phyloP scores from a whole-genome alignment of 805 yeast genomes.

The Metschnikowia cubensis region DNA sequence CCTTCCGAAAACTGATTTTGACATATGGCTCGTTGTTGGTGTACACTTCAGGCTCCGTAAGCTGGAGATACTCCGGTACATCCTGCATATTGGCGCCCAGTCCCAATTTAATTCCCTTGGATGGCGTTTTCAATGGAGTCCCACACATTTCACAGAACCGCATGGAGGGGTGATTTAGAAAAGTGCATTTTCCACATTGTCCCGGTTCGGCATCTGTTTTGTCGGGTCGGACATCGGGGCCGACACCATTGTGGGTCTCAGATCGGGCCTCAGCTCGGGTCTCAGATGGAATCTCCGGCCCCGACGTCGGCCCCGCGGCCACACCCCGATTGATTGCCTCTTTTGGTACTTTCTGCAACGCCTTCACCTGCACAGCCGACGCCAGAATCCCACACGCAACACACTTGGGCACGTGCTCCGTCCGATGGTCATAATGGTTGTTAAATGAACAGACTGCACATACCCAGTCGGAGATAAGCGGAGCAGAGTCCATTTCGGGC shows the following conservation, averaged over 20 bases:
- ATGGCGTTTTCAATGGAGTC: slow-evolving; percentile 22
- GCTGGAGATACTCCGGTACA: slow-evolving; percentile 18
- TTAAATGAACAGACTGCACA: slow-evolving; percentile 87
- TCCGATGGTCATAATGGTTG: slow-evolving; percentile 34
- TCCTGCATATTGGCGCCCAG: neutral
- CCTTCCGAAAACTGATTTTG: slow-evolving; percentile 71
- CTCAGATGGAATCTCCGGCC: no score
- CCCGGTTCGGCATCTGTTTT: slow-evolving; percentile 13
- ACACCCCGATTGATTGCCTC: no score
- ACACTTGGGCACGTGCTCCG: slow-evolving; percentile 26
- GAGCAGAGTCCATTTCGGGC: neutral
- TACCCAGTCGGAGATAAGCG: slow-evolving; percentile 54
- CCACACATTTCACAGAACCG: slow-evolving; percentile 87
- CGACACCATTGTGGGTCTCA: neutral
- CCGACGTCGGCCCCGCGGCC: no score
- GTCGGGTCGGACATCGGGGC: neutral
- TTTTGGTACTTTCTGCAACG: neutral
- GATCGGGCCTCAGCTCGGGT: neutral
- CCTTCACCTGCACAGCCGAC: slow-evolving; percentile 9
- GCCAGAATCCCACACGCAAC: slow-evolving; percentile 38
- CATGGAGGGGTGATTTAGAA: slow-evolving; percentile 77
- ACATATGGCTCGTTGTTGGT: slow-evolving; percentile 37
- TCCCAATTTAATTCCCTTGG: neutral
- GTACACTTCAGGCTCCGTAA: slow-evolving; percentile 34
- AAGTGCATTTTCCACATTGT: slow-evolving; percentile 63